These are phyloP conservation scores for Puccinia polysora DNA, from an alignment of 1,284 basidiomycete genomes.

Conservation along the genomic window DNA sequence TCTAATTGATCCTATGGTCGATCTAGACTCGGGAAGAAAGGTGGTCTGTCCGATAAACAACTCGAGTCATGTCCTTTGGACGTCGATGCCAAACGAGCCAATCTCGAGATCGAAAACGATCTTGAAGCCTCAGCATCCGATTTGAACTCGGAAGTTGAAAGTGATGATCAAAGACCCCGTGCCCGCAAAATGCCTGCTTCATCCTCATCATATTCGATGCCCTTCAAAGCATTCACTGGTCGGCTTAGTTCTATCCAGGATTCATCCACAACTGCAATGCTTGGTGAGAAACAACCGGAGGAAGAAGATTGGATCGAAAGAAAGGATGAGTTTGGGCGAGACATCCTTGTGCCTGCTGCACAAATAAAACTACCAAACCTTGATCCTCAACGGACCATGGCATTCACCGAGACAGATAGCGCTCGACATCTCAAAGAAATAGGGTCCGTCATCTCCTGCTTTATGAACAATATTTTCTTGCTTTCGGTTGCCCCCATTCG, in stretches of 20 bases:
- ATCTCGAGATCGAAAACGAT: not conserved
- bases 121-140: not conserved
- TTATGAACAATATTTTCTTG: not conserved
- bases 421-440: slow-evolving; percentile 9
- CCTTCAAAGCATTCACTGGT: slow-evolving; percentile 17
- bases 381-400: slow-evolving; percentile 29
- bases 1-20: not conserved
- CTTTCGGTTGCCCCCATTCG: too few species aligned
- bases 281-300: not conserved
- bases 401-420: slow-evolving; percentile 28
- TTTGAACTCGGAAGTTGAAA: not conserved
- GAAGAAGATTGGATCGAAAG: slow-evolving; percentile 41
- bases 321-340: slow-evolving; percentile 32
- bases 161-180: not conserved
- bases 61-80: slow-evolving; percentile 27
- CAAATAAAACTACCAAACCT: not conserved
- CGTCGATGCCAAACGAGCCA: slow-evolving; percentile 25
- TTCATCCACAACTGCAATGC: not conserved
- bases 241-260: not conserved
- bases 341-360: not conserved
- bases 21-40: slow-evolving; percentile 18
- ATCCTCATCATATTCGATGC: too few species aligned
- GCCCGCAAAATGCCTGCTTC: not conserved
- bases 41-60: slow-evolving; percentile 29
- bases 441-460: not conserved